Percentiles rank a stretch among this genome's conserved stretches.
phyloP scores from a whole-genome alignment of 2,329 filamentous ascomycete species.

The Mollisia scopiformis region DNA sequence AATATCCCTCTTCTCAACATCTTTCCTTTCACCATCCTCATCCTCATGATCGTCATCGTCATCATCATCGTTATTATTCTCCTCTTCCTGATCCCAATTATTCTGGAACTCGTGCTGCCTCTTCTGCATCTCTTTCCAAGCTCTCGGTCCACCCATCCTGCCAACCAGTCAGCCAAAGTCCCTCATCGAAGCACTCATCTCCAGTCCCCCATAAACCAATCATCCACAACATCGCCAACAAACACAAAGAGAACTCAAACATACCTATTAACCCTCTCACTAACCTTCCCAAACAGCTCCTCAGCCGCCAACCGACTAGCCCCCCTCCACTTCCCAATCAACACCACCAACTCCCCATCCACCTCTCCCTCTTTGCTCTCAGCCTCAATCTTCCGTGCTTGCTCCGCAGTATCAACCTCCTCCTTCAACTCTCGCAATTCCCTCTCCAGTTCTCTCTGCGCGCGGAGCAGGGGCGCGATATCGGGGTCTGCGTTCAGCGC shows the following conservation, averaged over 20 bases:
- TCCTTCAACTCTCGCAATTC: slow-evolving; percentile 33
- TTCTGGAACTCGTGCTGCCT: slow-evolving; percentile 44
- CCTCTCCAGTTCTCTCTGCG: slow-evolving; percentile 38
- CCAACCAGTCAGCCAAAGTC: slow-evolving; percentile 2
- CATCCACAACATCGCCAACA: background rate
- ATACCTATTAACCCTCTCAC: slow-evolving; percentile 57
- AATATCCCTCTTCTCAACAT: slow-evolving; percentile 38
- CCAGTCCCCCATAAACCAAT: too few species aligned
- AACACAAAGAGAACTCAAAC: background rate
- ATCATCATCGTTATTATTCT: slow-evolving; percentile 34
- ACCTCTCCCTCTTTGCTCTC: slow-evolving; percentile 44
- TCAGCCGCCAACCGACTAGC: slow-evolving; percentile 67
- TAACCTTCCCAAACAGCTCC: slow-evolving; percentile 63
- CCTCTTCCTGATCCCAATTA: slow-evolving; percentile 42
- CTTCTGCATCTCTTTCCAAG: slow-evolving; percentile 55
- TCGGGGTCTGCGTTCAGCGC: slow-evolving; percentile 35
- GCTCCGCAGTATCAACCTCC: slow-evolving; percentile 52
- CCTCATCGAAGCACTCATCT: too few species aligned
- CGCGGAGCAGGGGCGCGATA: slow-evolving; percentile 35
- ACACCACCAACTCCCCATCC: slow-evolving; percentile 56
- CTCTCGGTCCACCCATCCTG: slow-evolving; percentile 62
- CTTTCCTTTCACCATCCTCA: slow-evolving; percentile 40
- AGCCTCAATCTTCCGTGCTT: slow-evolving; percentile 54
- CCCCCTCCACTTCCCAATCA: slow-evolving; percentile 63
- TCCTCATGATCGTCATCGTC: slow-evolving; percentile 38